Percentiles rank a stretch among this genome's conserved stretches.
These are phyloP conservation scores for Zea luxurians DNA, from an alignment of 176 grass and related monocot species.

Conservation along the genomic window DNA sequence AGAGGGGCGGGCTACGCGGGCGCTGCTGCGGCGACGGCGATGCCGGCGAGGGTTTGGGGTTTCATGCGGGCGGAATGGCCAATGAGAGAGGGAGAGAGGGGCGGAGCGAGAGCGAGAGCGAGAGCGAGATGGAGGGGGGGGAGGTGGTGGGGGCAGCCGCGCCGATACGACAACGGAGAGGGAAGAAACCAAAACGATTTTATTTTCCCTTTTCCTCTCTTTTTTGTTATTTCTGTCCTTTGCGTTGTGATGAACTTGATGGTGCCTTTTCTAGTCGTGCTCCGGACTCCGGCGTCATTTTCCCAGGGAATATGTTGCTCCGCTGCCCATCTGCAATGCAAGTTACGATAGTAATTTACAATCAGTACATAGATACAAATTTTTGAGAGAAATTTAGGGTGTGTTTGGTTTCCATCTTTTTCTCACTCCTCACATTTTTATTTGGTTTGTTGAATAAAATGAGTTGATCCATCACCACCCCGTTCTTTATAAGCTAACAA, in stretches of 20 bases:
- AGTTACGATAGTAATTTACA: background rate
- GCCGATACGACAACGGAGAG: slow-evolving; percentile 48
- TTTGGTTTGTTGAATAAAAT: too few relatives aligned
- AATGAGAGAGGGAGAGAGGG: slow-evolving; percentile 6
- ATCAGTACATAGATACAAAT: too few relatives aligned
- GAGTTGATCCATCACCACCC: too few relatives aligned
- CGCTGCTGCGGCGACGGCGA: slow-evolving; percentile 32
- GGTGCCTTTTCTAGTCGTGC: background rate
- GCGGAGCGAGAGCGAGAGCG: background rate
- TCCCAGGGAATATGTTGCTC: background rate
- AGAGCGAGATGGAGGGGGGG: background rate
- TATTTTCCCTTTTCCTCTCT: background rate
- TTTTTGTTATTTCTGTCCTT: background rate
- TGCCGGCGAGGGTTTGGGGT: slow-evolving; percentile 59
- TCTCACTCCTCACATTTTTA: too few relatives aligned
- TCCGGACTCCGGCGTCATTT: background rate
- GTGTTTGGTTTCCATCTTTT: too few relatives aligned
- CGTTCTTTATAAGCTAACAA: too few relatives aligned
- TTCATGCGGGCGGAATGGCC: slow-evolving; percentile 53
- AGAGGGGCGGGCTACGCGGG: slow-evolving; percentile 8
- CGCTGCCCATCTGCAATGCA: background rate
- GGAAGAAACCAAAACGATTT: slow-evolving; percentile 28
- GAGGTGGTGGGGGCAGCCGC: slow-evolving; percentile 10
- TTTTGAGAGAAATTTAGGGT: too few relatives aligned
- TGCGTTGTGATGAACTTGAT: background rate